These are phyloP conservation scores for Oryza australiensis DNA, from an alignment of 176 grass and related monocot genomes.

Conservation along the genomic window DNA sequence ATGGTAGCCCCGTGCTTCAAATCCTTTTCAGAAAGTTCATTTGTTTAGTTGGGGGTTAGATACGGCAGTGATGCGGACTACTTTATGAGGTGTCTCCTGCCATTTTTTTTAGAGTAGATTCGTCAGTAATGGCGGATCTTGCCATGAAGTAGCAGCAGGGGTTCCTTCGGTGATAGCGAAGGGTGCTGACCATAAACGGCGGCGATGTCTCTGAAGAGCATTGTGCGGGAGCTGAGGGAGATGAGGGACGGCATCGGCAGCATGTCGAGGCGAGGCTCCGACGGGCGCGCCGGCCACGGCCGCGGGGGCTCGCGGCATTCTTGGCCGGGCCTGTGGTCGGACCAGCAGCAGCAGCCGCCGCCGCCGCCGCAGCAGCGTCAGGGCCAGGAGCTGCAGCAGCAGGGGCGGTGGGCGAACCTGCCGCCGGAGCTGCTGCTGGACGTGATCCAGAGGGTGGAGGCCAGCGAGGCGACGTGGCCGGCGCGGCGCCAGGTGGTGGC, in stretches of 20 bases:
- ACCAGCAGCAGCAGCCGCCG: conserved; percentile 20
- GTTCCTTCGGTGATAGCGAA: conserved; percentile 31
- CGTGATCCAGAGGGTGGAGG: conserved; percentile 90
- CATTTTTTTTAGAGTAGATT: conserved; percentile 27
- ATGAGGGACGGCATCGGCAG: conserved; percentile 84
- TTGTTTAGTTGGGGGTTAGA: conserved; percentile 27
- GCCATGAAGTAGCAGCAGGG: conserved; percentile 31
- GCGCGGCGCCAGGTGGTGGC: conserved; percentile 79
- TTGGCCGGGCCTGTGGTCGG: conserved; percentile 61
- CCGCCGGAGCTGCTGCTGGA: conserved; percentile 92
- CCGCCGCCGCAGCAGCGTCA: conserved; percentile 27
- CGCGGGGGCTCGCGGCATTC: conserved; percentile 51
- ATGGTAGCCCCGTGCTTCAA: conserved; percentile 13
- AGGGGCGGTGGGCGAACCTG: conserved; percentile 88
- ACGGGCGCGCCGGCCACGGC: conserved; percentile 43
- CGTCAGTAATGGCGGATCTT: conserved; percentile 47
- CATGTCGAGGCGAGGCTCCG: conserved; percentile 71
- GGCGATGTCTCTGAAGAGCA: conserved; percentile 87
- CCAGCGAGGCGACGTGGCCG: conserved; percentile 79
- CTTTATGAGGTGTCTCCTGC: conserved; percentile 48
- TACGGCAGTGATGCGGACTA: conserved; percentile 35
- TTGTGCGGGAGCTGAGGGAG: conserved; percentile 89
- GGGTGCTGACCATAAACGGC: conserved; percentile 11
- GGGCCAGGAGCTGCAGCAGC: conserved; percentile 55
- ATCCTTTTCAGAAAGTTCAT: conserved; percentile 22